phyloP scores from a whole-genome alignment of 1,284 basidiomycete genomes.

The Ceratobasidium sp. region DNA sequence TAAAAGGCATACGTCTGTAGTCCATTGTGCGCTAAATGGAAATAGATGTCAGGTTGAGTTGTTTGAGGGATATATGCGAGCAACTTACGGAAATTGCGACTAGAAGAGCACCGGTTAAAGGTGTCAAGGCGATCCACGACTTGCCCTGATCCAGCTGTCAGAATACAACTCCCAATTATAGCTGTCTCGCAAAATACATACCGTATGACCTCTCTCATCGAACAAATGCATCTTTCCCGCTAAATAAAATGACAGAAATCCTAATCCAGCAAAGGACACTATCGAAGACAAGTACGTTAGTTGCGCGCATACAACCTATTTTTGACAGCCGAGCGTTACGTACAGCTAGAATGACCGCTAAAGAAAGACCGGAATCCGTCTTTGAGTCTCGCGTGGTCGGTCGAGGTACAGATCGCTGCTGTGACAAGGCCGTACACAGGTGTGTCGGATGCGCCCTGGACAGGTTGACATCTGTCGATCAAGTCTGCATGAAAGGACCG shows the following conservation, averaged over 20 bases:
- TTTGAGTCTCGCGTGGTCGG: slow-evolving; percentile 65
- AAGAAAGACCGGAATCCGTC: slow-evolving; percentile 96
- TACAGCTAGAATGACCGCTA: slow-evolving; percentile 89
- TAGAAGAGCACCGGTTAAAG: slow-evolving; percentile 81
- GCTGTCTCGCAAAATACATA: not conserved
- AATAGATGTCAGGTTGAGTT: not conserved
- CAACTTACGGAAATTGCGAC: slow-evolving; percentile 76
- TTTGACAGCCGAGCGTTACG: slow-evolving; percentile 49
- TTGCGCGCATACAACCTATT: slow-evolving; percentile 15
- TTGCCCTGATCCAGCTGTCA: slow-evolving; percentile 61
- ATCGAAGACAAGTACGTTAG: slow-evolving; percentile 29
- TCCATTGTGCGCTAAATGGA: slow-evolving; percentile 78
- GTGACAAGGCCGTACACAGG: slow-evolving; percentile 79
- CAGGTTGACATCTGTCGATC: slow-evolving; percentile 84
- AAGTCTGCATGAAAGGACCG: slow-evolving; percentile 25
- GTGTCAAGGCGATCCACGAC: slow-evolving; percentile 83
- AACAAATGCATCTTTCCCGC: slow-evolving; percentile 94
- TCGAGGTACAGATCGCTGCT: slow-evolving; percentile 82
- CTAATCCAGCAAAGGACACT: slow-evolving; percentile 94
- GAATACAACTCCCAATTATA: not conserved
- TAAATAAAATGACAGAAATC: slow-evolving; percentile 88
- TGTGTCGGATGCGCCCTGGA: slow-evolving; percentile 66
- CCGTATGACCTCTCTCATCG: slow-evolving; percentile 78
- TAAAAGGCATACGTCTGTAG: slow-evolving; percentile 72
- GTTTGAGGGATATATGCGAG: not conserved